phyloP scores from a whole-genome alignment of 2,329 filamentous ascomycete genomes.

The Pestalotiopsis sp. region DNA sequence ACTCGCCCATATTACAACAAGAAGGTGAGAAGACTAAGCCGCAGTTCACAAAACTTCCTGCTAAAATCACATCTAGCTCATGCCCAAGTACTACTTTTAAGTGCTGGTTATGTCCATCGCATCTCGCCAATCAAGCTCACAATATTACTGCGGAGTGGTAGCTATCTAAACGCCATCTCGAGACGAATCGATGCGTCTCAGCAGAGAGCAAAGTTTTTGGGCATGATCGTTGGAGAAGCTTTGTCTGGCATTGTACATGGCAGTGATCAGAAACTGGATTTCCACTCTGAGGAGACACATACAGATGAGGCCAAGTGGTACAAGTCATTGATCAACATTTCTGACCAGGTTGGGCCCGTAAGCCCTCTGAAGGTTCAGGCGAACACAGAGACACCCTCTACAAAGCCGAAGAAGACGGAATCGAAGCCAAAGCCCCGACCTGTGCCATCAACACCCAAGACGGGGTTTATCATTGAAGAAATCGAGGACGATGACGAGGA shows the following conservation, averaged over 20 bases:
- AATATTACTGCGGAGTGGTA: conserved; percentile 70
- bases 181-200: conserved; percentile 83
- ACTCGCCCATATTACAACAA: conserved; percentile 84
- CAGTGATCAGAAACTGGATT: conserved; percentile 74
- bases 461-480: conserved; percentile 65
- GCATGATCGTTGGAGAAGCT: conserved; percentile 84
- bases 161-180: conserved; percentile 79
- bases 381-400: conserved; percentile 24
- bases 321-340: conserved; percentile 63
- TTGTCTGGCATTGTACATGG: conserved; percentile 67
- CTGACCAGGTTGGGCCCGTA: conserved; percentile 66
- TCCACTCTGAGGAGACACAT: conserved; percentile 79
- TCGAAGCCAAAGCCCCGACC: conserved; percentile 26
- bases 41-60: neutral
- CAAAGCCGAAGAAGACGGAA: conserved; percentile 29
- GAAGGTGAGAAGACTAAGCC: conserved; percentile 63
- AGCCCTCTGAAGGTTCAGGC: conserved; percentile 46
- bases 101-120: conserved; percentile 75
- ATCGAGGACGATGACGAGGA: conserved; percentile 57
- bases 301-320: conserved; percentile 77
- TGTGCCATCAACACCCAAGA: conserved; percentile 34
- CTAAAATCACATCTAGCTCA: conserved; percentile 60
- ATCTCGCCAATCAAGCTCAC: conserved; percentile 67
- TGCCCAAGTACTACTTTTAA: conserved; percentile 76
- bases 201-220: conserved; percentile 75